Percentiles rank a stretch among this genome's conserved stretches.
These are phyloP conservation scores for Grosmannia clavigera DNA, from an alignment of 2,329 filamentous ascomycete genomes.

Conservation along the genomic window DNA sequence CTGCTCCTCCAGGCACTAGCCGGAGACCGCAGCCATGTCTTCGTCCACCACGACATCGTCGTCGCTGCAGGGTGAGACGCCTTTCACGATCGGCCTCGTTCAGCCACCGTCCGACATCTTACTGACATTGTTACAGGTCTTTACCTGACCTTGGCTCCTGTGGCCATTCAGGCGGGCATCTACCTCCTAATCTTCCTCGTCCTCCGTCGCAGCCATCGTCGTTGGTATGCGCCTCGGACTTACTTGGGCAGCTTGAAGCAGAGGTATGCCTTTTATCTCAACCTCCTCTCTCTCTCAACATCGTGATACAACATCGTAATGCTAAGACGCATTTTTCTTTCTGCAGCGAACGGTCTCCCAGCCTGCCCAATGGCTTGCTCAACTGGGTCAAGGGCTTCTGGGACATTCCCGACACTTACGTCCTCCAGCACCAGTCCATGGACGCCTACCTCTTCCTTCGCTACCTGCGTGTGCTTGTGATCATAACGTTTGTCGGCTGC, in stretches of 20 bases:
- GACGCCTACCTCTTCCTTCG: constrained; percentile 87
- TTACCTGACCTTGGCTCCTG: constrained; percentile 29
- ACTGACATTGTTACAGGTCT: constrained; percentile 18
- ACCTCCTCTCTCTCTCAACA: not conserved
- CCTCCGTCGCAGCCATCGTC: constrained; percentile 30
- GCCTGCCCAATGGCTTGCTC: constrained; percentile 46
- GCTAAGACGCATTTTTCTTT: not conserved
- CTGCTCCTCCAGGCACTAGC: not conserved
- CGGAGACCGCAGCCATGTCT: not conserved
- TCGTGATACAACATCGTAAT: not conserved
- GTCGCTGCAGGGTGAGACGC: not conserved
- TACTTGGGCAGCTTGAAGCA: constrained; percentile 34
- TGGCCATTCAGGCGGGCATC: constrained; percentile 23
- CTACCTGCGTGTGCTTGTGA: constrained; percentile 64
- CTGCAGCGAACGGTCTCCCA: constrained; percentile 42
- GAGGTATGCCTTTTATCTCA: constrained; percentile 18
- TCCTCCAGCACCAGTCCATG: constrained; percentile 81
- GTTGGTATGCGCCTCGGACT: constrained; percentile 38
- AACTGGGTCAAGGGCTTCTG: constrained; percentile 59
- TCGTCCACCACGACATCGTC: not conserved
- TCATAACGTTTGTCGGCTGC: constrained; percentile 73
- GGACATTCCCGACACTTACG: constrained; percentile 59
- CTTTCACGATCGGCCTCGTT: not conserved
- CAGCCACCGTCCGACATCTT: not conserved
- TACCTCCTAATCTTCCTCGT: constrained; percentile 33